A percentile compares a stretch with the other conserved stretches of the same genome.
Conservation (phyloP, 192 early-diverging fungal species). For the Chytriomyces confervae region DNA sequence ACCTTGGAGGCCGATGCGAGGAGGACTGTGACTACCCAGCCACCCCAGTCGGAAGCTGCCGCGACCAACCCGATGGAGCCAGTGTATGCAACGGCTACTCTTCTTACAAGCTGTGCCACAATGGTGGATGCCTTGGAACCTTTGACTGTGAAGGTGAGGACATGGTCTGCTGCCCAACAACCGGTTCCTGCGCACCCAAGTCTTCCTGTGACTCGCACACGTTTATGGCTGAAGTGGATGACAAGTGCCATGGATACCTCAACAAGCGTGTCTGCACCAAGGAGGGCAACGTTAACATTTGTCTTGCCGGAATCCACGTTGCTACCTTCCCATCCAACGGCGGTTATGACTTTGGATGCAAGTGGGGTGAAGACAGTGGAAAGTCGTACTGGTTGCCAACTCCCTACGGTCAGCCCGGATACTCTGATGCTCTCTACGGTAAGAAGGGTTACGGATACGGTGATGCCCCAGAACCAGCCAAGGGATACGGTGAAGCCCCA, state of each 20-base stretch:
- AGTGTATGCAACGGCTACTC: conserved; percentile 23
- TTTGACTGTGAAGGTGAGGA: conserved; percentile 24
- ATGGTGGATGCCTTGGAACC: conserved; percentile 22
- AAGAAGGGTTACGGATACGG: not conserved
- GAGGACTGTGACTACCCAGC: conserved; percentile 31
- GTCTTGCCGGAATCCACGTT: conserved; percentile 16
- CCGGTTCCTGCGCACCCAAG: conserved; percentile 6
- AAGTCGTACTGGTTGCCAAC: not conserved
- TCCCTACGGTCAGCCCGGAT: not conserved
- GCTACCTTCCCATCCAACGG: conserved; percentile 11
- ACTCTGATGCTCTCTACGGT: not conserved
- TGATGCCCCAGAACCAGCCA: not conserved
- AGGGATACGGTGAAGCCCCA: not conserved
- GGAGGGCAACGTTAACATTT: not conserved
- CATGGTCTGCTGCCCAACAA: conserved; percentile 26
- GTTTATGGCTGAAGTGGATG: conserved; percentile 6
- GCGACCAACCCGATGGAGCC: conserved; percentile 25
- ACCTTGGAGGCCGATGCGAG: conserved; percentile 25
- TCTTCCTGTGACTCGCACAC: not conserved
- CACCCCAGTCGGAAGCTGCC: conserved; percentile 15
- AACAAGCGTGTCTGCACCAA: conserved; percentile 16
- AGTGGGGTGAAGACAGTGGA: conserved; percentile 1
- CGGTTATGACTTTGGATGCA: conserved; percentile 26
- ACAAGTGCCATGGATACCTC: not conserved
- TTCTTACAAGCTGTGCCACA: conserved; percentile 31